A percentile compares a stretch with the other conserved stretches of the same genome.
phyloP scores from a whole-genome alignment of 2,329 filamentous ascomycete genomes.

The Thielaviopsis musarum region DNA sequence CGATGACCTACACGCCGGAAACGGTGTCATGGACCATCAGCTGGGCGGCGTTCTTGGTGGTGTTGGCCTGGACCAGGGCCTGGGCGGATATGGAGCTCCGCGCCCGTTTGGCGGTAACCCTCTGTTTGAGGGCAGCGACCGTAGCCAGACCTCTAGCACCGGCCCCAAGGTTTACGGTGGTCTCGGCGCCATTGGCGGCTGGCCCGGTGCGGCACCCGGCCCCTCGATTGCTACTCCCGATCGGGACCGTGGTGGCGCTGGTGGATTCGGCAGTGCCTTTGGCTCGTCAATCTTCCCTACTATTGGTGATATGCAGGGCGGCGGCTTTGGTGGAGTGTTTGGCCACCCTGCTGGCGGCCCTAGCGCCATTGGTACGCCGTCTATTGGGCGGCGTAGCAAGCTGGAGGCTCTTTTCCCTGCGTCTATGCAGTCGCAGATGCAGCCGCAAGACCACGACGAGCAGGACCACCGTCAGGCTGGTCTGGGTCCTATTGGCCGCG shows the following conservation, averaged over 20 bases:
- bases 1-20: conserved; percentile 16
- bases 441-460: conserved; percentile 51
- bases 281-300: conserved; percentile 68
- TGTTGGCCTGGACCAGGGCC: conserved; percentile 20
- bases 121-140: conserved; percentile 56
- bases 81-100: conserved; percentile 35
- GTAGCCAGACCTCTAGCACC: conserved; percentile 83
- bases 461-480: conserved; percentile 44
- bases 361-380: conserved; percentile 40
- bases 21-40: conserved; percentile 1
- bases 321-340: conserved; percentile 55
- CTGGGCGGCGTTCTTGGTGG: conserved; percentile 3
- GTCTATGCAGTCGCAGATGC: conserved; percentile 85
- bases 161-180: conserved; percentile 58
- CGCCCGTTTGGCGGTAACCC: conserved; percentile 33
- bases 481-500: conserved; percentile 50
- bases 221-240: conserved; percentile 51
- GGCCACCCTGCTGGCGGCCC: conserved; percentile 34
- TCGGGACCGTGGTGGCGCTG: conserved; percentile 37
- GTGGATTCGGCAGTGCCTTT: conserved; percentile 39
- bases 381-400: conserved; percentile 62
- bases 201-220: conserved; percentile 37
- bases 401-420: conserved; percentile 74
- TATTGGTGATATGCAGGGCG: conserved; percentile 59
- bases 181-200: conserved; percentile 44